A percentile compares a stretch with the other conserved stretches of the same genome.
Conservation (phyloP, 805 yeast genomes). For the Schizosaccharomyces osmophilus region DNA sequence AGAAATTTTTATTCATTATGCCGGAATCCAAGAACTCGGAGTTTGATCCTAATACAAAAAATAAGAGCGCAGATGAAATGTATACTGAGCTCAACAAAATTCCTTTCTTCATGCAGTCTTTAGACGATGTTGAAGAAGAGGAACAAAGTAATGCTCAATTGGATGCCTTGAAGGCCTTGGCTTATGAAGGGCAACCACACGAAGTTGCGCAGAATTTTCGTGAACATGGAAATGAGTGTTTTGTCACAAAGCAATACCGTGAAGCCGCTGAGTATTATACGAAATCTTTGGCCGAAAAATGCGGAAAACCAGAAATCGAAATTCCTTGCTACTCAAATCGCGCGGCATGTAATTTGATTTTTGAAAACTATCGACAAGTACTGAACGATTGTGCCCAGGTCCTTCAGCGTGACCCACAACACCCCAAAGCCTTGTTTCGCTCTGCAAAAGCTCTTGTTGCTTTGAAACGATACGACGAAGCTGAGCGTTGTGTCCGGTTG, state of each 20-base stretch:
- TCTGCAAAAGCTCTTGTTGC: constrained; percentile 59
- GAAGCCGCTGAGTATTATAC: constrained; percentile 60
- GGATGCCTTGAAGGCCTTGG: constrained; percentile 76
- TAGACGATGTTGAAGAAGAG: constrained; percentile 46
- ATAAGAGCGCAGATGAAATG: constrained; percentile 48
- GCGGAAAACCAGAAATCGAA: constrained; percentile 14
- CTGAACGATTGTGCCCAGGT: constrained; percentile 66
- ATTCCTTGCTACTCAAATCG: constrained; percentile 46
- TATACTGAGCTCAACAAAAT: constrained; percentile 52
- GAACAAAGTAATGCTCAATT: constrained; percentile 41
- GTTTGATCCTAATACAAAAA: not conserved
- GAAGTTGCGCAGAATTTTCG: constrained; percentile 79
- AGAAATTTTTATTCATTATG: not conserved
- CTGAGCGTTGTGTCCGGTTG: not conserved
- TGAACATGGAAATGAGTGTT: constrained; percentile 79
- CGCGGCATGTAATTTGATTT: constrained; percentile 75
- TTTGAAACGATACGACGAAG: constrained; percentile 13
- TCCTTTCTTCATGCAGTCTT: constrained; percentile 83
- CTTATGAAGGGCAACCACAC: constrained; percentile 85
- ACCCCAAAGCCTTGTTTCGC: constrained; percentile 64
- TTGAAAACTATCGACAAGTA: constrained; percentile 63
- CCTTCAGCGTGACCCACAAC: constrained; percentile 36
- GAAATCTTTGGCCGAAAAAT: constrained; percentile 50
- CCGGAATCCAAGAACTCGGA: not conserved
- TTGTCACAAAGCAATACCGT: constrained; percentile 40